Conservation (phyloP, 129 eudicot species). For the Escallonia herrerae region DNA sequence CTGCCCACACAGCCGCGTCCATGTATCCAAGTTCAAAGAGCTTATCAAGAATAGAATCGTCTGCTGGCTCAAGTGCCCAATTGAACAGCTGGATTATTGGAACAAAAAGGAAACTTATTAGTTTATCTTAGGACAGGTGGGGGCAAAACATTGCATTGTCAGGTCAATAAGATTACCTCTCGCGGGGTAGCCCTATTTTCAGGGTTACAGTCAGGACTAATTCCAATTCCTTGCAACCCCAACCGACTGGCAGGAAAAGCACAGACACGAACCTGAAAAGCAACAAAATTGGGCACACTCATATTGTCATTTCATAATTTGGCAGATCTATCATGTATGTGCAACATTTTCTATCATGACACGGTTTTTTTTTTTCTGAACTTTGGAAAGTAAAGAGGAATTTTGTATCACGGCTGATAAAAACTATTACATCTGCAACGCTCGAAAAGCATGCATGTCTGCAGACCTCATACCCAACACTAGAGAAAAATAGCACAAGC, state of each 20-base stretch:
- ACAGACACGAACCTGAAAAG: constrained; percentile 75
- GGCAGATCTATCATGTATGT: background rate
- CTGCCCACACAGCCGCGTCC: constrained; percentile 78
- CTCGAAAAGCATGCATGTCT: no score
- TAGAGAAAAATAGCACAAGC: no score
- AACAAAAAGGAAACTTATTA: no score
- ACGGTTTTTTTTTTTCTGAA: background rate
- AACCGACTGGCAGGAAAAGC: constrained; percentile 82
- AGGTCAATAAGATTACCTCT: constrained; percentile 43
- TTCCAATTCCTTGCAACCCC: constrained; percentile 87
- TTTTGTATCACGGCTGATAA: no score
- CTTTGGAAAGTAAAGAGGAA: background rate
- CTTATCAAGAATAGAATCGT: constrained; percentile 66
- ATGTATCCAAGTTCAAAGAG: constrained; percentile 66
- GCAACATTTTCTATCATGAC: background rate
- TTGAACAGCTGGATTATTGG: constrained; percentile 54
- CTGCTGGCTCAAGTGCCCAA: constrained; percentile 94
- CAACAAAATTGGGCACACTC: constrained; percentile 5
- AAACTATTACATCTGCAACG: no score
- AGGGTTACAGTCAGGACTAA: constrained; percentile 97
- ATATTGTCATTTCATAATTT: background rate
- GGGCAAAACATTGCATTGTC: background rate
- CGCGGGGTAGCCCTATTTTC: constrained; percentile 65
- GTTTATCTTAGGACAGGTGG: no score
- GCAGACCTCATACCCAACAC: no score